Base-by-base conservation (phyloP, 768 basidiomycete genomes). In the Lactarius pseudohatsudake region DNA sequence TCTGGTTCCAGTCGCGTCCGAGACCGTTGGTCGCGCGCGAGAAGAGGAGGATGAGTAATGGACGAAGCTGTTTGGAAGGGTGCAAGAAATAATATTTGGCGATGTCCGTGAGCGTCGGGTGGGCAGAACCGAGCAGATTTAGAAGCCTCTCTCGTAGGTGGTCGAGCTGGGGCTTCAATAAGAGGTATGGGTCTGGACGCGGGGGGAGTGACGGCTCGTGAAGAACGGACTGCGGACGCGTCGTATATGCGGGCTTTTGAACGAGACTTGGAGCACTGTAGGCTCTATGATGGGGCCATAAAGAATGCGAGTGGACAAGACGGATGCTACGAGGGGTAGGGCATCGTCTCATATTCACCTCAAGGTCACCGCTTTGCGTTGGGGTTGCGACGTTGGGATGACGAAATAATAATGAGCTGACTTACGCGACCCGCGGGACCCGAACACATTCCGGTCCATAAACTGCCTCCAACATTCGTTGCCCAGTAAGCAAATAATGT, bases 21-120 rank as follows among this genome's bases (percentile, higher is more conserved):
- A 96, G 79, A 1, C 96, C 96, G 74, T 98, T 98, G 30, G 95
- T 97, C 9, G 96, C 97, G 64, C 90, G 89, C 20, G 92, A 81
- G 77, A 97, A 91, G 40, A 99, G 84, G 26, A 99, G 84, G 18
- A 98, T 92, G 41, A 98, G 80, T 61, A 95, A 79, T 3, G 97
- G 94, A 7, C 97, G 86, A 32, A 98, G 81, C 74, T 98, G 95
- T 74, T 95, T 95, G 13, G 94, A 92, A 16, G 90, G 89, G 65
- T 91, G 87, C 58, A 89, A 78, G 75, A 98, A 98, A 79, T 97
- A 98, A 78, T 92, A 95, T 70, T 92, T 85, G 2, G 96, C 95
- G 62, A 97, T 88, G 60, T 91, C 87, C 66, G 89, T 86, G 60
- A 98, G 86, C 4, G 87, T 86, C 1, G 96, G 92, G 76, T 98